Evolutionary conservation across 2,329 filamentous ascomycete species (phyloP).

Genomic region (Geosmithia flava): DNA sequence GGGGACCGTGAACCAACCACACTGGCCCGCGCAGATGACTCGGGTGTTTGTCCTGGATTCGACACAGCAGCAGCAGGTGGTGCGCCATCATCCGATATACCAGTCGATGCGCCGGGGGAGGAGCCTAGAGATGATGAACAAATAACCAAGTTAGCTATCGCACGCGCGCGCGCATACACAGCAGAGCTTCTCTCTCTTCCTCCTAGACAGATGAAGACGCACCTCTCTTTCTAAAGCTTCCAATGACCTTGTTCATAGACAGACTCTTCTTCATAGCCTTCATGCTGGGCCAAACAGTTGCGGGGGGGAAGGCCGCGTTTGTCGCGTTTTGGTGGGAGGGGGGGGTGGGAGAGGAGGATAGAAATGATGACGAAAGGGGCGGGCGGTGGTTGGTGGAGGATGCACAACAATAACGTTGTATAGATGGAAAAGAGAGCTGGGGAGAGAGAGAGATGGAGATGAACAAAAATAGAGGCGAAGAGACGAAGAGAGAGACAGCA

Average conservation of each 20-base stretch:
- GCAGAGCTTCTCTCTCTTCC: not conserved
- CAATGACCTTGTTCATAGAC: slow-evolving; percentile 43
- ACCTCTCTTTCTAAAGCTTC: slow-evolving; percentile 32
- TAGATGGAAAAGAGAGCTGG: too few relatives aligned
- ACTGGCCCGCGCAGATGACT: slow-evolving; percentile 50
- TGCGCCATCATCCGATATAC: slow-evolving; percentile 6
- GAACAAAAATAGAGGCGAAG: not conserved
- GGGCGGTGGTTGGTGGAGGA: not conserved
- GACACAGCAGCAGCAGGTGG: not conserved
- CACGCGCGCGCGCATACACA: not conserved
- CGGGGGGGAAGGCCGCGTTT: not conserved
- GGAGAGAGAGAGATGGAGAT: too few relatives aligned
- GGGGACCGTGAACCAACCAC: slow-evolving; percentile 54
- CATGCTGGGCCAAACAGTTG: slow-evolving; percentile 13
- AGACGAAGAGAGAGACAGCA: not conserved
- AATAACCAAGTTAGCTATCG: not conserved
- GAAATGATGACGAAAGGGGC: not conserved
- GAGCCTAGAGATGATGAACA: not conserved
- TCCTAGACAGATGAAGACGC: not conserved
- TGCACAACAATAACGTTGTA: not conserved
- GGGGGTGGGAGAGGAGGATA: not conserved
- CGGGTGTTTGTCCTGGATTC: slow-evolving; percentile 40
- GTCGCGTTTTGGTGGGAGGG: not conserved
- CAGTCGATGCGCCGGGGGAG: slow-evolving; percentile 1
- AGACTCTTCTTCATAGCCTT: slow-evolving; percentile 40